Base-by-base conservation (phyloP, 495 filamentous ascomycete genomes). In the Aspergillus baeticus region DNA sequence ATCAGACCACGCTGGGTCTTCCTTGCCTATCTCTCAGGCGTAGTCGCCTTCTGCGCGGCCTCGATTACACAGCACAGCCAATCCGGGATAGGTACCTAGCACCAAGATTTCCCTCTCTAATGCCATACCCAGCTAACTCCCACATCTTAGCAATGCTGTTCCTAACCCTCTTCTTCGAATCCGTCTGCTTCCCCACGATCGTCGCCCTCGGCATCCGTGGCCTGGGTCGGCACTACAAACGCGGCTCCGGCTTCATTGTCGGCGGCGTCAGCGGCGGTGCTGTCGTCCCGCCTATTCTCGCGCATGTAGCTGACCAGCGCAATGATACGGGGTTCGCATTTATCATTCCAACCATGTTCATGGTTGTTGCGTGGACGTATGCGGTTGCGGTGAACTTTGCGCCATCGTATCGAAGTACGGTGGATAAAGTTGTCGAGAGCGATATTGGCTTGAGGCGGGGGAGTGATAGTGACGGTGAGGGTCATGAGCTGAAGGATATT, bases 351-450 rank as follows among this genome's bases (percentile, higher is more conserved):
- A 68, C 84, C 13, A 73, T 75, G 69, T 75, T 73, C 41, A 70
- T 86, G 65, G 73, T 85, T 31, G 73, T 75, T 18, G 82, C 84
- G 6, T 82, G 75, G 69, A 77, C 76, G 8, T 87, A 88, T 65
- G 73, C 82, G 3, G 14, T 85, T 10, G 72, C 74, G 8, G 82
- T 85, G n/a, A 88, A 89, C 63, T 86, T 88, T 55, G 72, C 80
- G 33, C 83, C 84, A 3, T 55, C 70, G 10, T 89, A 89, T 59
- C 69, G 78, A 17, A 69, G 80, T 42, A 78, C 79, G 0, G 83
- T 82, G 1, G 86, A 88, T 65, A 81, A 79, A 34, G 81, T 87
- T 52, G 75, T 76, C 2, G 76, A 69, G 23, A 74, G 81, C 14
- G 73, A 77, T 6, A 66, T 87, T 55, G 84, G 84, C 0, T 49